phyloP scores from a whole-genome alignment of 2,329 filamentous ascomycete species.

The Sporothrix curviconia region DNA sequence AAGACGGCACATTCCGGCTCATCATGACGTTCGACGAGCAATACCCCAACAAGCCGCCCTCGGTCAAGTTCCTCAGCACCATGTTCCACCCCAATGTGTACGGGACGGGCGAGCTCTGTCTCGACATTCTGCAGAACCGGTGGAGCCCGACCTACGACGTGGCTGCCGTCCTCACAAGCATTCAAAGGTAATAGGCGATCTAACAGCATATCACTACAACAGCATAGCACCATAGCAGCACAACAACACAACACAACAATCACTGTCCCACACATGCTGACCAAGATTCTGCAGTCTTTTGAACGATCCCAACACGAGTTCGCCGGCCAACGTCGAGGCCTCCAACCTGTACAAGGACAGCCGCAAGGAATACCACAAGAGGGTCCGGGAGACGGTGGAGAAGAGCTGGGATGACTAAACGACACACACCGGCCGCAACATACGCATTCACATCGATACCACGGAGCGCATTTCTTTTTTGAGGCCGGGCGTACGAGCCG shows the following conservation, averaged over 20 bases:
- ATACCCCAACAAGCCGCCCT: slow-evolving; percentile 95
- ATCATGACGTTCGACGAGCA: slow-evolving; percentile 99
- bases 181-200: slow-evolving; percentile 98
- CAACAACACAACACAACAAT: not conserved
- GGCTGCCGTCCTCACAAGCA: slow-evolving; percentile 91
- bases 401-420: slow-evolving; percentile 93
- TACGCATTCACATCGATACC: slow-evolving; percentile 6
- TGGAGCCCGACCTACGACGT: slow-evolving; percentile 99
- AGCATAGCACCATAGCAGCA: too few species aligned
- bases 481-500: not conserved
- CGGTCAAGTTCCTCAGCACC: slow-evolving; percentile 96
- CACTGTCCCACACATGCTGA: not conserved
- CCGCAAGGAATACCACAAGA: slow-evolving; percentile 89
- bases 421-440: not conserved
- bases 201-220: too few species aligned
- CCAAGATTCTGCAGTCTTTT: slow-evolving; percentile 61
- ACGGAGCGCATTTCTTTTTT: not conserved
- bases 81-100: slow-evolving; percentile 99
- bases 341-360: slow-evolving; percentile 99
- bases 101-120: slow-evolving; percentile 87
- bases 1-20: slow-evolving; percentile 94
- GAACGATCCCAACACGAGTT: slow-evolving; percentile 98
- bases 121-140: slow-evolving; percentile 94
- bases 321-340: slow-evolving; percentile 94
- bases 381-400: slow-evolving; percentile 92